These are phyloP conservation scores for Phytophthora sojae DNA, from an alignment of 352 stramenopile genomes.

Conservation along the genomic window DNA sequence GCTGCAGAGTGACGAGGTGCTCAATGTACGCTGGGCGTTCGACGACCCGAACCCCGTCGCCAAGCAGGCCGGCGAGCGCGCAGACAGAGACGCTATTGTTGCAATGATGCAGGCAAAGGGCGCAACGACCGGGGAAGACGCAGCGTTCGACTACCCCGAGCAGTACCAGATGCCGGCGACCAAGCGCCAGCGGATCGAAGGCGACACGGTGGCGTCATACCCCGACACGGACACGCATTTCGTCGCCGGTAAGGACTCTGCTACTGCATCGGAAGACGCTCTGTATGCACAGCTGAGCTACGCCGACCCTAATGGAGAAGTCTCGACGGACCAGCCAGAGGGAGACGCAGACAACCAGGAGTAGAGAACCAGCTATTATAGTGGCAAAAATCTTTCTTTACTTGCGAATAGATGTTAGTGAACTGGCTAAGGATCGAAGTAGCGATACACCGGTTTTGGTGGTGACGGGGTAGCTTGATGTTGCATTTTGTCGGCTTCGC, in stretches of 20 bases:
- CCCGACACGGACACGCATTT: conserved; percentile 79
- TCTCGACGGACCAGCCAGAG: conserved; percentile 27
- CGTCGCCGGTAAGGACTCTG: not conserved
- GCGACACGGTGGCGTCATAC: conserved; percentile 72
- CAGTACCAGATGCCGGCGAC: conserved; percentile 75
- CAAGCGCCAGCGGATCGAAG: conserved; percentile 78
- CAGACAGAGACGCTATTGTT: conserved; percentile 91
- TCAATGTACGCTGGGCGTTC: conserved; percentile 94
- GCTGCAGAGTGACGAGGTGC: conserved; percentile 87
- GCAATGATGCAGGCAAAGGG: conserved; percentile 84
- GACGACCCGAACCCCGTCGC: conserved; percentile 95
- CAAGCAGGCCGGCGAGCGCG: conserved; percentile 84
- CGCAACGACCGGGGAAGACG: conserved; percentile 55
- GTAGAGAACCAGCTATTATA: not conserved
- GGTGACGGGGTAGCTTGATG: conserved; percentile 13
- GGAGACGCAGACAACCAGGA: conserved; percentile 21
- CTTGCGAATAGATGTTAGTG: conserved; percentile 26
- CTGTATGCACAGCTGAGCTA: conserved; percentile 71
- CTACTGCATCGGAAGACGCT: conserved; percentile 28
- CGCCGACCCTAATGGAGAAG: conserved; percentile 48
- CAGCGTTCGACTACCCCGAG: conserved; percentile 82
- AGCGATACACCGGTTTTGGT: conserved; percentile 56
- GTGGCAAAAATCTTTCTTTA: conserved; percentile 23
- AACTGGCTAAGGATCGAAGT: conserved; percentile 36
- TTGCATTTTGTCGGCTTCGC: conserved; percentile 12